phyloP scores from a whole-genome alignment of 2,329 filamentous ascomycete genomes.

The Phyllosticta citribraziliensis region DNA sequence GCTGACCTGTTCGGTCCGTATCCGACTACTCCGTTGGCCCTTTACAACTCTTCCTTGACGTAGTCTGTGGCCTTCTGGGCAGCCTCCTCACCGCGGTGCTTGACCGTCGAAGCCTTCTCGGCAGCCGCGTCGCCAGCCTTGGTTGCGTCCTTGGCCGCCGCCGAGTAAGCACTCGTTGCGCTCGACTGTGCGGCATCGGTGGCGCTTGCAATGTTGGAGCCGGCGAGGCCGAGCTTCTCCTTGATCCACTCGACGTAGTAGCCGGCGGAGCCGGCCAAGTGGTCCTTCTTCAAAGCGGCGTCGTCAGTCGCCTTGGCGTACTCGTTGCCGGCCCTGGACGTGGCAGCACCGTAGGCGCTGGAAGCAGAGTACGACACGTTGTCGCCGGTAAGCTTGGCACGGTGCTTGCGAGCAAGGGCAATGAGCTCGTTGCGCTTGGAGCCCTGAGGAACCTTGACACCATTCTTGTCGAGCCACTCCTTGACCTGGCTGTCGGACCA shows the following conservation, averaged over 20 bases:
- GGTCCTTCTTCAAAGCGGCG: conserved; percentile 50
- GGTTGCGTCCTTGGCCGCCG: conserved; percentile 23
- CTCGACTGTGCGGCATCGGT: conserved; percentile 16
- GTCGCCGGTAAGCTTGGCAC: conserved; percentile 60
- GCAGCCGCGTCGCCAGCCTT: conserved; percentile 24
- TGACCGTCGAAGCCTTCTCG: conserved; percentile 18
- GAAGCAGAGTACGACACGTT: conserved; percentile 37
- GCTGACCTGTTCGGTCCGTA: neutral
- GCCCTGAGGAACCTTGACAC: conserved; percentile 81
- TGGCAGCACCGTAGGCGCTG: conserved; percentile 35
- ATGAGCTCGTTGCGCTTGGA: conserved; percentile 82
- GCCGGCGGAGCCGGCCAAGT: conserved; percentile 46
- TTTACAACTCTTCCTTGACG: conserved; percentile 38
- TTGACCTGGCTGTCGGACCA: conserved; percentile 90
- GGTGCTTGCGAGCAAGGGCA: conserved; percentile 81
- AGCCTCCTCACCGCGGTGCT: conserved; percentile 16
- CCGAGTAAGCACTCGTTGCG: conserved; percentile 17
- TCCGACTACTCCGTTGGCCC: too few species aligned
- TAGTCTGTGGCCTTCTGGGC: conserved; percentile 23
- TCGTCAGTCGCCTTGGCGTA: conserved; percentile 67
- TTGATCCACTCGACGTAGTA: conserved; percentile 33
- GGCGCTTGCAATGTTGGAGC: conserved; percentile 21
- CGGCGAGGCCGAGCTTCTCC: conserved; percentile 36
- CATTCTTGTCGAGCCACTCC: conserved; percentile 85
- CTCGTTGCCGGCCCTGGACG: conserved; percentile 56